Percentiles rank a stretch among this genome's conserved stretches.
phyloP scores from a whole-genome alignment of 2,329 filamentous ascomycete genomes.

The Trichoderma polysporum region DNA sequence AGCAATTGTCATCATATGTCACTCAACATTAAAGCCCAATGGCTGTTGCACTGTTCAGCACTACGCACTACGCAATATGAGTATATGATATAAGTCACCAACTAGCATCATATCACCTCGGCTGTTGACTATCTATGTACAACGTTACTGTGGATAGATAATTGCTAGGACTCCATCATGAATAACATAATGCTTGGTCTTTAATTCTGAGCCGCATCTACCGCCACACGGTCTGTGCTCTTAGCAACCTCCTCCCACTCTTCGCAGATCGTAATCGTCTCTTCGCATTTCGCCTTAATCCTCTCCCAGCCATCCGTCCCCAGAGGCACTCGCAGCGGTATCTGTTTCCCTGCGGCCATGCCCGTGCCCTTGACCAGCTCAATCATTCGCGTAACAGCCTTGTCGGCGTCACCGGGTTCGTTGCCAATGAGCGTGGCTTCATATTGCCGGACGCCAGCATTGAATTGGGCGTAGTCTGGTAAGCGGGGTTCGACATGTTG shows the following conservation, averaged over 20 bases:
- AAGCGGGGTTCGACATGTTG: slow-evolving; percentile 29
- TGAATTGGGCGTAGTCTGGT: slow-evolving; percentile 34
- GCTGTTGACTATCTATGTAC: no score
- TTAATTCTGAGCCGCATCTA: not conserved
- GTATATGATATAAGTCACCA: no score
- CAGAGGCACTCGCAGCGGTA: slow-evolving; percentile 51
- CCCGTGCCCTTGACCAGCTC: slow-evolving; percentile 52
- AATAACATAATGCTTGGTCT: no score
- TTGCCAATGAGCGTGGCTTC: slow-evolving; percentile 29
- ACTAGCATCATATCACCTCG: no score
- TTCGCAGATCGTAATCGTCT: slow-evolving; percentile 47
- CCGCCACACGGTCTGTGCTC: slow-evolving; percentile 44
- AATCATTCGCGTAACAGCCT: slow-evolving; percentile 53
- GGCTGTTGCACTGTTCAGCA: no score
- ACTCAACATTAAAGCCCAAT: no score
- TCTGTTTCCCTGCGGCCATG: slow-evolving; percentile 28
- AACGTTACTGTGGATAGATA: no score
- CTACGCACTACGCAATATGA: no score
- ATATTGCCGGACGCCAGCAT: slow-evolving; percentile 26
- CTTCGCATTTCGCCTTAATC: slow-evolving; percentile 51
- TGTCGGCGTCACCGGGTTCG: slow-evolving; percentile 50
- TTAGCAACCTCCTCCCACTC: slow-evolving; percentile 51
- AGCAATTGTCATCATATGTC: no score
- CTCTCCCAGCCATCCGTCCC: slow-evolving; percentile 52
- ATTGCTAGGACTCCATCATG: no score